A percentile compares a stretch with the other conserved stretches of the same genome.
Conservation (phyloP, 176 grass and related monocot species). For the Musa beccarii region DNA sequence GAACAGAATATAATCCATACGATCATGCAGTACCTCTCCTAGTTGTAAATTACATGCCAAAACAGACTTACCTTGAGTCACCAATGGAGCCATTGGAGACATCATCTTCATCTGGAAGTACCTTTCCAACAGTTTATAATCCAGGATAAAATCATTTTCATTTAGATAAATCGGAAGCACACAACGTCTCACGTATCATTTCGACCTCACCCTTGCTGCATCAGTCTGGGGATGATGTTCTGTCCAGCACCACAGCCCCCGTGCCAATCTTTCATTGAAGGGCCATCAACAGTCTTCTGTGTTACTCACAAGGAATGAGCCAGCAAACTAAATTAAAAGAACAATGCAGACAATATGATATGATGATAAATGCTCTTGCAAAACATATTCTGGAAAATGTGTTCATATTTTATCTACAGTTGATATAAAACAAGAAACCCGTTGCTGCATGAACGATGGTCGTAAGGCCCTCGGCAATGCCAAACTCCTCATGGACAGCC, state of each 20-base stretch:
- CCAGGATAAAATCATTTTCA: slow-evolving; percentile 8
- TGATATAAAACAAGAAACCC: slow-evolving; percentile 37
- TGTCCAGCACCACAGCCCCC: slow-evolving; percentile 77
- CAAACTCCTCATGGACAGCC: slow-evolving; percentile 96
- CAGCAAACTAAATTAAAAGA: background rate
- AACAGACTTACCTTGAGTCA: slow-evolving; percentile 37
- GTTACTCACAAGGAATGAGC: slow-evolving; percentile 37
- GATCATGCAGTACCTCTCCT: background rate
- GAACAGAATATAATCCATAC: no score
- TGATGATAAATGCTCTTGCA: background rate
- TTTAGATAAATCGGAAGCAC: background rate
- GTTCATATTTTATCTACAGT: background rate
- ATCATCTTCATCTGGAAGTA: slow-evolving; percentile 76
- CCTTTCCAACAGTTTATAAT: slow-evolving; percentile 81
- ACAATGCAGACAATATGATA: background rate
- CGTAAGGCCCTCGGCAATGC: slow-evolving; percentile 87
- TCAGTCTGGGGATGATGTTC: slow-evolving; percentile 98
- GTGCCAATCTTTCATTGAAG: slow-evolving; percentile 90
- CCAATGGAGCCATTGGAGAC: slow-evolving; percentile 79
- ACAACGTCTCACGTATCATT: background rate
- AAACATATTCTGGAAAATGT: background rate
- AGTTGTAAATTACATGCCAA: no score
- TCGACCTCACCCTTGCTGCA: slow-evolving; percentile 78
- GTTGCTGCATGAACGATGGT: slow-evolving; percentile 93
- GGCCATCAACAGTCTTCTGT: slow-evolving; percentile 90